A percentile compares a stretch with the other conserved stretches of the same genome.
Evolutionary conservation across 345 rosid genomes (phyloP).

Genomic region (Raphanus sativus): DNA sequence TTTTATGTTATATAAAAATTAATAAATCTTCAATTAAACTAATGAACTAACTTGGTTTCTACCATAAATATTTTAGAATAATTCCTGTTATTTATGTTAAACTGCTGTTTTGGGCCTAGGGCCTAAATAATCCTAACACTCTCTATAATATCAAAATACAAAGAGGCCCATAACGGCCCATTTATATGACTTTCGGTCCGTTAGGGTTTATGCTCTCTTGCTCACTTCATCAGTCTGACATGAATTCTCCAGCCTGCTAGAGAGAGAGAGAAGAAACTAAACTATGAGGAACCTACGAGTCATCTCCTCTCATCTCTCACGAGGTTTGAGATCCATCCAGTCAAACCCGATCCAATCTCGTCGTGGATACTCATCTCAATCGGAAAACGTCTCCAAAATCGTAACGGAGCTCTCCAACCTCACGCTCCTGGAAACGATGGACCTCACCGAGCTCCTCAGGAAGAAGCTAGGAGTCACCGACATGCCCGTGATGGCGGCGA

Average conservation of each 20-base stretch:
- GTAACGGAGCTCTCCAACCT: conserved; percentile 68
- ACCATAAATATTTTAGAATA: not conserved
- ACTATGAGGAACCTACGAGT: conserved; percentile 51
- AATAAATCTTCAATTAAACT: not conserved
- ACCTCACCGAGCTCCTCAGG: conserved; percentile 67
- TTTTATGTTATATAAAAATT: too few species aligned
- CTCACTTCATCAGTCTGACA: conserved; percentile 14
- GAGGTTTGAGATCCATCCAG: conserved; percentile 27
- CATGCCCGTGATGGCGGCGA: conserved; percentile 80
- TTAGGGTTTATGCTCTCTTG: conserved; percentile 36
- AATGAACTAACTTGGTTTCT: not conserved
- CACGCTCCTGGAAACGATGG: conserved; percentile 73
- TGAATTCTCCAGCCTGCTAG: conserved; percentile 12
- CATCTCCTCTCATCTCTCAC: conserved; percentile 46
- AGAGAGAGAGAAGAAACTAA: not conserved
- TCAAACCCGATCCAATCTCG: conserved; percentile 4
- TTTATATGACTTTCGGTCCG: not conserved
- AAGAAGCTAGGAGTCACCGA: conserved; percentile 58
- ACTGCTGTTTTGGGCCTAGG: not conserved
- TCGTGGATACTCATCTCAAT: conserved; percentile 24
- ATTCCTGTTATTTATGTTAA: not conserved
- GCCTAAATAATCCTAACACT: not conserved
- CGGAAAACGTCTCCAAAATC: conserved; percentile 54
- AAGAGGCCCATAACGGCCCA: conserved; percentile 24
- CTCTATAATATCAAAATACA: too few species aligned